Conservation (phyloP, 2,329 filamentous ascomycete species). For the Helotiales sp. region DNA sequence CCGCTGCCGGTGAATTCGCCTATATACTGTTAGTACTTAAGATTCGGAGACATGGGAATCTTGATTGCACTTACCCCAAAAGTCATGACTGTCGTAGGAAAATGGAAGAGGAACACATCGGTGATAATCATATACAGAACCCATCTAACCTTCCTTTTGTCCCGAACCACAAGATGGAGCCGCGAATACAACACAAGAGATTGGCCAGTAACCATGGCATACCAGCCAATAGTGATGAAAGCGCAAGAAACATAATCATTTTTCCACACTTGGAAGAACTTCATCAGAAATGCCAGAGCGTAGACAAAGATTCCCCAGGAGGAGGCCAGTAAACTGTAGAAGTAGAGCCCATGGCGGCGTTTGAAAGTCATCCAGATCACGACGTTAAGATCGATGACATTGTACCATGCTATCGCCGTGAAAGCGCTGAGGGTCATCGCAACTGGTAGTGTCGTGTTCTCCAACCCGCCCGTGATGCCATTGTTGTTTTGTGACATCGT, state of each 20-base stretch:
- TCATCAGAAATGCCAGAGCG: constrained; percentile 19
- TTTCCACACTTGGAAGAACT: constrained; percentile 17
- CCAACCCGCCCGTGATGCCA: constrained; percentile 16
- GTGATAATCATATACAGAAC: constrained; percentile 53
- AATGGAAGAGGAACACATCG: constrained; percentile 49
- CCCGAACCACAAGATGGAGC: constrained; percentile 52
- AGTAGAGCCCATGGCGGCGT: constrained; percentile 23
- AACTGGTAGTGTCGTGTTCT: constrained; percentile 3
- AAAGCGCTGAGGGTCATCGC: constrained; percentile 21
- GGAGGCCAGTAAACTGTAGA: constrained; percentile 26
- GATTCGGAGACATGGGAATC: neutral
- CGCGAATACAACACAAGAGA: constrained; percentile 55
- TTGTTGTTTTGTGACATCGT: constrained; percentile 4
- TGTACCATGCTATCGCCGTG: constrained; percentile 20
- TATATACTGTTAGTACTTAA: neutral
- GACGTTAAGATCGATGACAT: constrained; percentile 23
- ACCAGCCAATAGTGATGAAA: constrained; percentile 53
- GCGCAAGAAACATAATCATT: constrained; percentile 25
- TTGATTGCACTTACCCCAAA: constrained; percentile 40
- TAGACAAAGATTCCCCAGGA: constrained; percentile 21
- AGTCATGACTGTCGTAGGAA: constrained; percentile 52
- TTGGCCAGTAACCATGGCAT: constrained; percentile 47
- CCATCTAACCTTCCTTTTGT: constrained; percentile 46
- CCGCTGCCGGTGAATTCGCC: neutral
- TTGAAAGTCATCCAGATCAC: constrained; percentile 25